phyloP scores from a whole-genome alignment of 805 yeast genomes.

The Teunomyces atbi region DNA sequence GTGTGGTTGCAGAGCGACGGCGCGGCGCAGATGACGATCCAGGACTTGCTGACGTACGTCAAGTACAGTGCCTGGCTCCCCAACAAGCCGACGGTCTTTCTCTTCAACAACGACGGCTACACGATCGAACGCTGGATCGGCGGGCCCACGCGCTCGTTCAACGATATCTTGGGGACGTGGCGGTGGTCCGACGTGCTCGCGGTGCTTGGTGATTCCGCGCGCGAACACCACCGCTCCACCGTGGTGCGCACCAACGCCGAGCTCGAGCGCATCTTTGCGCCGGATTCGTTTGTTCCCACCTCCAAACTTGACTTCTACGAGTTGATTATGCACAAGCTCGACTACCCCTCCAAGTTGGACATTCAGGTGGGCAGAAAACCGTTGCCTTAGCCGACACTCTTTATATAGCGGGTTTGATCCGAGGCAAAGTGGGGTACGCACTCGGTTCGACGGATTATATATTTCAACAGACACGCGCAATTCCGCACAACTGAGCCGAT shows the following conservation, averaged over 20 bases:
- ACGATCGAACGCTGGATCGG: constrained; percentile 84
- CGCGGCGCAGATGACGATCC: constrained; percentile 90
- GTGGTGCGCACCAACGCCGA: constrained; percentile 18
- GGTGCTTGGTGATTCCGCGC: constrained; percentile 54
- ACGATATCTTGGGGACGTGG: constrained; percentile 82
- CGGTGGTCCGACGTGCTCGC: constrained; percentile 69
- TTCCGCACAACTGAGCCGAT: no score
- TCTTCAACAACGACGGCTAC: constrained; percentile 85
- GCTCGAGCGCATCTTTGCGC: constrained; percentile 15
- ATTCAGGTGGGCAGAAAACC: constrained; percentile 4
- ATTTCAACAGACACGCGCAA: no score
- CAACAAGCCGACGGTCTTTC: constrained; percentile 65
- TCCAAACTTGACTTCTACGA: constrained; percentile 26
- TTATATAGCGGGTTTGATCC: not conserved
- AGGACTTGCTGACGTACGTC: constrained; percentile 69
- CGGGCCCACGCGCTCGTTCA: constrained; percentile 74
- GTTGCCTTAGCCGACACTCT: not conserved
- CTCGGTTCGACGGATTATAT: constrained; percentile 5
- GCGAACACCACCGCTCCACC: constrained; percentile 21
- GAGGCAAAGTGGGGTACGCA: constrained; percentile 3
- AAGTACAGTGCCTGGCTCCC: constrained; percentile 36
- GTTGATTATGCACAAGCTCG: constrained; percentile 25
- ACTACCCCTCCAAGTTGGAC: constrained; percentile 24
- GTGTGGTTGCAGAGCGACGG: constrained; percentile 88
- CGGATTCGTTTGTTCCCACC: not conserved